Evolutionary conservation across 495 filamentous ascomycete species (phyloP).

Genomic region (Rhypophila decipiens): DNA sequence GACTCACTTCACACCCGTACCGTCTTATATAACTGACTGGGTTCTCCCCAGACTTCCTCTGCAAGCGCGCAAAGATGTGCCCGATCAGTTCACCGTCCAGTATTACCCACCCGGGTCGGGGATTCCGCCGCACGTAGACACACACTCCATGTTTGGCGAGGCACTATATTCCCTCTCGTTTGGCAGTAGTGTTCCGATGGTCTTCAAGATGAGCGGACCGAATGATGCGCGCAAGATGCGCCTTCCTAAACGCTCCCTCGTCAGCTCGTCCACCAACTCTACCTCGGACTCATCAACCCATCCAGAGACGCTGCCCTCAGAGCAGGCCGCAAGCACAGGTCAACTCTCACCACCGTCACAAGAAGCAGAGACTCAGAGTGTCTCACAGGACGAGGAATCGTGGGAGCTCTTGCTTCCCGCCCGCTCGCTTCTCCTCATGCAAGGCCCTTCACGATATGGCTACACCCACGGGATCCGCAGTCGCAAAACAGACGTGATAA

Average conservation of each 20-base stretch:
- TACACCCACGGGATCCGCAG: slow-evolving; percentile 24
- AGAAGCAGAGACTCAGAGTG: neutral
- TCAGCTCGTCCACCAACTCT: neutral
- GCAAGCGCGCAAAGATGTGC: slow-evolving; percentile 10
- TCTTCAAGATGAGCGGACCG: slow-evolving; percentile 18
- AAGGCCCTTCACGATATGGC: slow-evolving; percentile 22
- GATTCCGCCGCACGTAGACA: slow-evolving; percentile 31
- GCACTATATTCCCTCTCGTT: slow-evolving; percentile 24
- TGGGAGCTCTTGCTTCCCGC: slow-evolving; percentile 23
- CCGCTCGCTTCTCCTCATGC: slow-evolving; percentile 25
- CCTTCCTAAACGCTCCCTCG: slow-evolving; percentile 21
- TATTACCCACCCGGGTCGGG: slow-evolving; percentile 29
- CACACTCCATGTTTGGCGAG: slow-evolving; percentile 28
- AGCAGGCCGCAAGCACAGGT: neutral
- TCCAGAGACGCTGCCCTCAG: neutral
- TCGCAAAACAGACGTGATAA: slow-evolving; percentile 24
- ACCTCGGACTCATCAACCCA: neutral
- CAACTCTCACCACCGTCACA: neutral
- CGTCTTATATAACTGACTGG: slow-evolving; percentile 17
- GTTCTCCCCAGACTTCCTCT: slow-evolving; percentile 22
- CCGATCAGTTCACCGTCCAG: slow-evolving; percentile 29
- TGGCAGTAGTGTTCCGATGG: slow-evolving; percentile 24
- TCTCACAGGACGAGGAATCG: slow-evolving; percentile 2
- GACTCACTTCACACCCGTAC: slow-evolving; percentile 16
- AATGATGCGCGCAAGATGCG: slow-evolving; percentile 27